A percentile compares a stretch with the other conserved stretches of the same genome.
These are phyloP conservation scores for Hanseniaspora clermontiae DNA, from an alignment of 805 yeast genomes.

Conservation along the genomic window DNA sequence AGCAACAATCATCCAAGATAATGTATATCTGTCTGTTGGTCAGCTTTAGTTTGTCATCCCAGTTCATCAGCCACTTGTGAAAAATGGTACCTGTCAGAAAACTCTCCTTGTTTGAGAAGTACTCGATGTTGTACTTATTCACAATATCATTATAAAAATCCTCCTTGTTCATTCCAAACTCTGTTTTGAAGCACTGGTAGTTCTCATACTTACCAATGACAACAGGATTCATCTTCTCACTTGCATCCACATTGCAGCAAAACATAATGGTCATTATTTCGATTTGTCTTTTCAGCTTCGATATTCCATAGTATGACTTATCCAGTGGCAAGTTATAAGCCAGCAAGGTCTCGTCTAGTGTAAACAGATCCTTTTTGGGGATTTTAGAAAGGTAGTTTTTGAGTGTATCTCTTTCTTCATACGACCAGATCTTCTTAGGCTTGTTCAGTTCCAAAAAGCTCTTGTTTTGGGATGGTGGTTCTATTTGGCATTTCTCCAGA, in stretches of 20 bases:
- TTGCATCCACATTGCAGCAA: slow-evolving; percentile 50
- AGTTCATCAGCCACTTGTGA: slow-evolving; percentile 46
- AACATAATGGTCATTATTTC: slow-evolving; percentile 45
- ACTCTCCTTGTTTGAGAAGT: slow-evolving; percentile 47
- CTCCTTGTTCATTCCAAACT: slow-evolving; percentile 19
- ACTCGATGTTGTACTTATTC: slow-evolving; percentile 39
- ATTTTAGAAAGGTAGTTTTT: slow-evolving; percentile 36
- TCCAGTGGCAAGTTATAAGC: slow-evolving; percentile 51
- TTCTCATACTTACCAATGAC: slow-evolving; percentile 48
- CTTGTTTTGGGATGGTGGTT: slow-evolving; percentile 33
- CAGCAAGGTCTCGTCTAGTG: slow-evolving; percentile 48
- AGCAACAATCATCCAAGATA: slow-evolving; percentile 47
- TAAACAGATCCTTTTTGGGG: slow-evolving; percentile 41
- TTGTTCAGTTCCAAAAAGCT: slow-evolving; percentile 39
- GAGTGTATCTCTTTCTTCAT: slow-evolving; percentile 43
- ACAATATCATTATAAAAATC: slow-evolving; percentile 30
- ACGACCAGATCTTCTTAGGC: slow-evolving; percentile 46
- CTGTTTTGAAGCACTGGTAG: slow-evolving; percentile 31
- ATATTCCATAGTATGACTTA: slow-evolving; percentile 36
- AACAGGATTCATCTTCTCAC: slow-evolving; percentile 48
- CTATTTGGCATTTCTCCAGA: slow-evolving; percentile 16
- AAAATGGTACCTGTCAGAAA: slow-evolving; percentile 54
- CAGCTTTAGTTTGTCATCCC: slow-evolving; percentile 41
- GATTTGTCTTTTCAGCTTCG: slow-evolving; percentile 27
- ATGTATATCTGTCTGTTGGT: slow-evolving; percentile 41